phyloP scores from a whole-genome alignment of 495 filamentous ascomycete species.

The Penicillium robsamsonii region DNA sequence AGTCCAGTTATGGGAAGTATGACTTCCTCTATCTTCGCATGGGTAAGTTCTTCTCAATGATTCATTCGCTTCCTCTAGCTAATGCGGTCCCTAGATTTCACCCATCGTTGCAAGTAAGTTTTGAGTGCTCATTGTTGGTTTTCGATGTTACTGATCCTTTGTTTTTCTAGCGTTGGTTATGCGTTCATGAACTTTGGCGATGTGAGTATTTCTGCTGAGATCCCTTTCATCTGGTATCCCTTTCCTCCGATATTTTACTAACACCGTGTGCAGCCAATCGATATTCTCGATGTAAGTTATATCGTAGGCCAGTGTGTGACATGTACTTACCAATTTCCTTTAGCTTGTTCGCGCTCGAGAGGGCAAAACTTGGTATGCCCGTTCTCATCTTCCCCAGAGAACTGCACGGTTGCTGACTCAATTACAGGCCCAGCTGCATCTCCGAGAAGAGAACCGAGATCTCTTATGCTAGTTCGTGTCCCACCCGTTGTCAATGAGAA shows the following conservation, averaged over 20 bases:
- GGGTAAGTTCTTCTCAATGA: conserved; percentile 40
- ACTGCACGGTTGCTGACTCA: conserved; percentile 4
- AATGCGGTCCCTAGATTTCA: conserved; percentile 58
- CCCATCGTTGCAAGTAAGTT: conserved; percentile 79
- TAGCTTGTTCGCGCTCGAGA: conserved; percentile 73
- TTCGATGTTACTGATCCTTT: conserved; percentile 18
- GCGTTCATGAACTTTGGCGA: conserved; percentile 95
- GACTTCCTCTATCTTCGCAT: conserved; percentile 97
- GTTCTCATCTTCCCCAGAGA: not conserved
- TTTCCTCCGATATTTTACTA: conserved; percentile 13
- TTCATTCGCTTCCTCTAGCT: not conserved
- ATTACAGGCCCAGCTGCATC: conserved; percentile 61
- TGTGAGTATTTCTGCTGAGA: conserved; percentile 47
- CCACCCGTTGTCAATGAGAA: conserved; percentile 13
- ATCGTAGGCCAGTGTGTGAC: not conserved
- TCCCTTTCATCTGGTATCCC: not conserved
- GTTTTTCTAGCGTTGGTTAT: conserved; percentile 78
- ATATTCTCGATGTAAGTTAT: conserved; percentile 66
- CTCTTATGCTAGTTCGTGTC: conserved; percentile 82
- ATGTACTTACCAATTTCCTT: conserved; percentile 24
- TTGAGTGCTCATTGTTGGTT: not conserved
- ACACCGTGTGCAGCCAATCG: conserved; percentile 53
- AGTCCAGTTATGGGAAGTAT: conserved; percentile 74
- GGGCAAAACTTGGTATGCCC: conserved; percentile 66
- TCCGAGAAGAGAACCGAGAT: conserved; percentile 80